These are phyloP conservation scores for Musa beccarii DNA, from an alignment of 176 grass and related monocot species.

Conservation along the genomic window DNA sequence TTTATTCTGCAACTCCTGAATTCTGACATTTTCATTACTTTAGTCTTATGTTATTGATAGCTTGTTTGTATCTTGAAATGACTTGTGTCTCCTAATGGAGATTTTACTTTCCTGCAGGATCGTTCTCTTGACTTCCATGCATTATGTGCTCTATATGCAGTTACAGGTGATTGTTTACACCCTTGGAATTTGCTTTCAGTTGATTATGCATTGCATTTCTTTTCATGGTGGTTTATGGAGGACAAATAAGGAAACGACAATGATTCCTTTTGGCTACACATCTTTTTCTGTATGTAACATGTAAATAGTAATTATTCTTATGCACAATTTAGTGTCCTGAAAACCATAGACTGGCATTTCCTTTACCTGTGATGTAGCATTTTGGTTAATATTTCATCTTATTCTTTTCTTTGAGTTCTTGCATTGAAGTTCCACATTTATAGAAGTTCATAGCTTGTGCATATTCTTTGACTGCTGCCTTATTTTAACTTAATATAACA, in stretches of 20 bases:
- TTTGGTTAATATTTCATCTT: background rate
- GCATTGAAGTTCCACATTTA: background rate
- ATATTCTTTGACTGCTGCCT: background rate
- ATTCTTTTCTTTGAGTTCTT: background rate
- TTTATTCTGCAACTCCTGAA: no score
- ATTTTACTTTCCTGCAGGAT: constrained; percentile 44
- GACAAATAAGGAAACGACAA: background rate
- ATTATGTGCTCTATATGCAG: constrained; percentile 89
- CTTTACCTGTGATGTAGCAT: background rate
- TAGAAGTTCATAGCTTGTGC: no score
- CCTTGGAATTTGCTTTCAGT: background rate
- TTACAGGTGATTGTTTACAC: constrained; percentile 56
- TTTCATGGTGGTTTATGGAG: constrained; percentile 5
- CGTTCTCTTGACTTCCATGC: constrained; percentile 91
- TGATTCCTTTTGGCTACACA: background rate
- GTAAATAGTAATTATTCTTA: no score
- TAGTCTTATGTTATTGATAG: background rate
- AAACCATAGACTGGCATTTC: no score
- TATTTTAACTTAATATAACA: background rate
- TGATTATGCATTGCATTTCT: background rate
- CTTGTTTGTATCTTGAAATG: background rate
- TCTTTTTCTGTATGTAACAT: no score
- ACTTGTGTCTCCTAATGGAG: background rate
- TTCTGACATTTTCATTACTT: background rate
- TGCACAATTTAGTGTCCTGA: no score